phyloP scores from a whole-genome alignment of 805 yeast genomes.

The Hanseniaspora mollemarum region DNA sequence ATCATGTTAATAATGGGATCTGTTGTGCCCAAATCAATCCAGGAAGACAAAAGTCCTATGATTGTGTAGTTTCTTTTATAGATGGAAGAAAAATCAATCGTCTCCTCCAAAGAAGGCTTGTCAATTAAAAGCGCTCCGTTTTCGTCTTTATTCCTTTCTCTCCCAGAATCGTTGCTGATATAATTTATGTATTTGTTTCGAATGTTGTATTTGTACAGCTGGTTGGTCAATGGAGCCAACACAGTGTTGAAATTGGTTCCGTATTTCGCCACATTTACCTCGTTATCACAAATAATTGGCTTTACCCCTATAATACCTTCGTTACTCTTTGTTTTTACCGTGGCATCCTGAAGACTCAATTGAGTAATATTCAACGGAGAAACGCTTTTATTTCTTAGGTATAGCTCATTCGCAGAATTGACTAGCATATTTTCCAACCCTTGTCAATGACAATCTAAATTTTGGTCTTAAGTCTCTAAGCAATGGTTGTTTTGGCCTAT shows the following conservation, averaged over 20 bases:
- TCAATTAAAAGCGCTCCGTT: slow-evolving; percentile 32
- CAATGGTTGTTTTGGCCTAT: too few species aligned
- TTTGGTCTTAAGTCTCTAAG: too few species aligned
- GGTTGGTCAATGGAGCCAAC: slow-evolving; percentile 8
- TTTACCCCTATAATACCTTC: slow-evolving; percentile 32
- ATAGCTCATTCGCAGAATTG: neutral
- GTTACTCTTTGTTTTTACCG: neutral
- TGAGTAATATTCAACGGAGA: neutral
- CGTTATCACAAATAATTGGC: slow-evolving; percentile 26
- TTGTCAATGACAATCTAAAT: too few species aligned
- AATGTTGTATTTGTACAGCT: slow-evolving; percentile 11
- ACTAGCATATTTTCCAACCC: neutral
- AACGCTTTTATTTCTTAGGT: neutral
- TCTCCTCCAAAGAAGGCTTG: slow-evolving; percentile 32
- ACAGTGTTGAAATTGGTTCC: neutral
- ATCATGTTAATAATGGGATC: slow-evolving; percentile 41
- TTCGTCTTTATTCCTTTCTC: slow-evolving; percentile 34
- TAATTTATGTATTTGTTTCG: slow-evolving; percentile 6
- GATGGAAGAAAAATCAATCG: slow-evolving; percentile 22
- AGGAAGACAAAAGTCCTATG: slow-evolving; percentile 51
- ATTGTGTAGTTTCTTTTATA: neutral
- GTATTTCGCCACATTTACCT: slow-evolving; percentile 15
- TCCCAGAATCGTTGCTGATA: slow-evolving; percentile 21
- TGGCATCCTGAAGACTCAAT: too few species aligned
- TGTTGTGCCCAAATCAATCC: slow-evolving; percentile 56